These are phyloP conservation scores for Ogataea philodendri DNA, from an alignment of 805 yeast genomes.

Conservation along the genomic window DNA sequence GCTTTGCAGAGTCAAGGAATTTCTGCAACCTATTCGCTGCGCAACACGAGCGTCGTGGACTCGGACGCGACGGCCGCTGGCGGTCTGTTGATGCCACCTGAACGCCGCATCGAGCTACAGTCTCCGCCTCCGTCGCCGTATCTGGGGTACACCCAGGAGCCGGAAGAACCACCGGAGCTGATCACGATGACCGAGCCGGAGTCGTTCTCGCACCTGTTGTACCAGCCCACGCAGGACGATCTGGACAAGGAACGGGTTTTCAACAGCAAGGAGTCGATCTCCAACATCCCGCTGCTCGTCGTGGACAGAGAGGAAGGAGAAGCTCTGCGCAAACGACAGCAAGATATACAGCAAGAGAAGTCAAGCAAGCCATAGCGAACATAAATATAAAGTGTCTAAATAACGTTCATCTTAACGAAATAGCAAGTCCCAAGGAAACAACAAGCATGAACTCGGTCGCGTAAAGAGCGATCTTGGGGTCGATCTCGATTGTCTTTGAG, in stretches of 20 bases:
- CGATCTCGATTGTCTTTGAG: constrained; percentile 38
- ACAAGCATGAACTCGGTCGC: constrained; percentile 14
- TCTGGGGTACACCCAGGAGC: constrained; percentile 30
- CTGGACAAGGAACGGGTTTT: constrained; percentile 22
- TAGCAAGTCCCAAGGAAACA: constrained; percentile 1
- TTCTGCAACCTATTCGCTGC: constrained; percentile 24
- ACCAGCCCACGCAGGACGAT: constrained; percentile 25
- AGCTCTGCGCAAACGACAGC: constrained; percentile 18
- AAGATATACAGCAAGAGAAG: constrained; percentile 1
- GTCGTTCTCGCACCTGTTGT: constrained; percentile 30
- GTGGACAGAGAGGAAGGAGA: constrained; percentile 32
- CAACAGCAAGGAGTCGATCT: constrained; percentile 5
- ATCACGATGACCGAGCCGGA: constrained; percentile 32
- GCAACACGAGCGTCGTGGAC: constrained; percentile 13
- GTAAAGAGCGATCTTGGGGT: constrained; percentile 39
- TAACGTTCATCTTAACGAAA: constrained; percentile 5
- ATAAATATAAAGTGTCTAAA: neutral
- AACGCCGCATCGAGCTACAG: constrained; percentile 31
- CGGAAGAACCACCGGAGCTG: constrained; percentile 35
- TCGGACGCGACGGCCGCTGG: constrained; percentile 4
- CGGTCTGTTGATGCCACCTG: constrained; percentile 25
- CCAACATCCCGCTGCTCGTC: constrained; percentile 28
- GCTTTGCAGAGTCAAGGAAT: constrained; percentile 21
- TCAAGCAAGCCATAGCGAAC: no score
- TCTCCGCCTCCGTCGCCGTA: constrained; percentile 39